Evolutionary conservation across 352 stramenopile species (phyloP), one percentile per base, ranked within the genome.

Genomic region (Pythium aquatile): DNA sequence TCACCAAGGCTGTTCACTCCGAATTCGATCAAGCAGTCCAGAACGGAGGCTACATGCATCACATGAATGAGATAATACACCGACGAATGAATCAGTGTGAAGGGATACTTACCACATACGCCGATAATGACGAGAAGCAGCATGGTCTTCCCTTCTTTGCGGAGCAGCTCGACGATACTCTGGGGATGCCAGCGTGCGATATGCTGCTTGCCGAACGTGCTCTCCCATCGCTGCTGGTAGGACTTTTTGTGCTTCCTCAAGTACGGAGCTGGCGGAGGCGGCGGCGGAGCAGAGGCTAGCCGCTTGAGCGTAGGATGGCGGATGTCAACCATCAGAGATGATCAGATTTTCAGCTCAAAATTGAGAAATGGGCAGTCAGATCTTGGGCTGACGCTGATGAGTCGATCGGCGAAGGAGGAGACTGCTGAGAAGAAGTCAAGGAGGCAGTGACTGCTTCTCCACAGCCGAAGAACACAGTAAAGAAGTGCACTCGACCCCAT

Each of bases 121-220:
- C 79, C 79, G 20, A 90, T 78, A 13, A 63, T 44, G 7, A 87
- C 55, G 2, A 90, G 64, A n/a, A 90, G 59, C 37, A 86, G 17
- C 2, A 85, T 74, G 16, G 77, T 72, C 58, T 80, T 81, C 29
- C 77, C 79, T 58, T 88, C 76, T 64, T 87, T 88, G 6, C 68
- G 58, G 29, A 85, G 46, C 17, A 83, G 56, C n/a, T 78, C 67
- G 7, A 78, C 35, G n/a, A 86, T 48, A 42, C 74, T 77, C 1
- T 47, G 55, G 7, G 67, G 61, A 26, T 74, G 76, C 48, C 67
- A 87, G 35, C 62, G 53, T 24, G 58, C 55, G 24, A 70, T 63
- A 55, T 75, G 72, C 6, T 60, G 42, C 39, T 72, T 77, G 7
- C 69, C 70, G 13, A 80, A 73, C 1, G 65, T 80, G 47, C 58